Percentiles rank a stretch among this genome's conserved stretches.
Conservation (phyloP, 805 yeast genomes). For the Myxozyma udenii region DNA sequence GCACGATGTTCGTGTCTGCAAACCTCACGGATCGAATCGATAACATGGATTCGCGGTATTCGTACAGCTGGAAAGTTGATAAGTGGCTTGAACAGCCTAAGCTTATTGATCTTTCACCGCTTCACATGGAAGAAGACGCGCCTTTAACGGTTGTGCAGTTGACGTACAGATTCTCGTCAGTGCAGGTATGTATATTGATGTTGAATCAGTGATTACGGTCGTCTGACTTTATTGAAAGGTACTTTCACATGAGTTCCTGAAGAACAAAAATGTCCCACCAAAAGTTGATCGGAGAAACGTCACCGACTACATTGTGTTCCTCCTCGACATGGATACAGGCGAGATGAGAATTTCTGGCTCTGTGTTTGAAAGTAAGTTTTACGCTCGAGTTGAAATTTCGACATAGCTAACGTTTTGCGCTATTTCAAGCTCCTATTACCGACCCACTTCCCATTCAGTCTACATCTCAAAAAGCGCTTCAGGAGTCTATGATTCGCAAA, state of each 20-base stretch:
- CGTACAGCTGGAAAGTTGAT: slow-evolving; percentile 13
- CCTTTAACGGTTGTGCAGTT: slow-evolving; percentile 20
- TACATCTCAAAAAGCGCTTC: neutral
- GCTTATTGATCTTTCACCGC: slow-evolving; percentile 13
- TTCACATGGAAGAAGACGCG: slow-evolving; percentile 12
- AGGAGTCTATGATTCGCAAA: slow-evolving; percentile 15
- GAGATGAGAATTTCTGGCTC: slow-evolving; percentile 21
- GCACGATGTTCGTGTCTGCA: slow-evolving; percentile 21
- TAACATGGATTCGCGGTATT: slow-evolving; percentile 24
- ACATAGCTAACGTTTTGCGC: neutral
- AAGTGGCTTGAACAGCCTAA: slow-evolving; percentile 10
- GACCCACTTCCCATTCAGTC: slow-evolving; percentile 16
- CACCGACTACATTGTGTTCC: slow-evolving; percentile 22
- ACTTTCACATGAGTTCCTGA: slow-evolving; percentile 8
- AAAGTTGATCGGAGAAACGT: slow-evolving; percentile 10
- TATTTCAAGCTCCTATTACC: slow-evolving; percentile 11
- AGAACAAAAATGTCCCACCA: slow-evolving; percentile 11
- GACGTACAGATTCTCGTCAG: slow-evolving; percentile 14
- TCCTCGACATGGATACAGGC: slow-evolving; percentile 7
- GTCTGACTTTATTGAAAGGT: neutral
- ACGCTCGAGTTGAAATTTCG: neutral
- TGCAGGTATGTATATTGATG: slow-evolving; percentile 25
- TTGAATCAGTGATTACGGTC: no score
- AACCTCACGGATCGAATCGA: slow-evolving; percentile 16
- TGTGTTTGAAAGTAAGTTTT: slow-evolving; percentile 24